These are phyloP conservation scores for Strobilomyces dryophilus DNA, from an alignment of 768 basidiomycete species.

Conservation along the genomic window DNA sequence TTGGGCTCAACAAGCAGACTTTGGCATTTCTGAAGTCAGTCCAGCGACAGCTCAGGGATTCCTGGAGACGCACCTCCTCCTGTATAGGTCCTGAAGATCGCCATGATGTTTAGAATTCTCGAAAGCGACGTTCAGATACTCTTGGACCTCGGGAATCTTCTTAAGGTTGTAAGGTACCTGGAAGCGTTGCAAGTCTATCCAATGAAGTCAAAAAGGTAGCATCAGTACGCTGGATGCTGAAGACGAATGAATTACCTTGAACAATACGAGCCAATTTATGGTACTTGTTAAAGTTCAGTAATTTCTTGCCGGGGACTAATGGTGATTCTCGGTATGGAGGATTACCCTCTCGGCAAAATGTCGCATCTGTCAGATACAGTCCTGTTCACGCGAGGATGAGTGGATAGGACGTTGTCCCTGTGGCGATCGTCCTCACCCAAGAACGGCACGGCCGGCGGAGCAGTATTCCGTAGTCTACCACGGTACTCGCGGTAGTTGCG, in stretches of 20 bases:
- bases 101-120: conserved; percentile 72
- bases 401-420: not conserved
- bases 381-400: conserved; percentile 40
- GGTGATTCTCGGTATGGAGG: conserved; percentile 81
- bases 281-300: conserved; percentile 97
- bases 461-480: conserved; percentile 77
- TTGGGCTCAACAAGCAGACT: conserved; percentile 83
- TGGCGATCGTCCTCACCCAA: conserved; percentile 51
- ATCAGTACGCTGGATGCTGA: not conserved
- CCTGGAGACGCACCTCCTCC: conserved; percentile 59
- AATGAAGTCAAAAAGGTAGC: conserved; percentile 3
- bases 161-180: conserved; percentile 84
- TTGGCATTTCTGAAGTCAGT: not conserved
- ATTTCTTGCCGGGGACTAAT: conserved; percentile 63
- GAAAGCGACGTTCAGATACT: conserved; percentile 69
- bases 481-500: conserved; percentile 93
- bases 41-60: not conserved
- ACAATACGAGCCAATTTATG: conserved; percentile 85
- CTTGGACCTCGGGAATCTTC: conserved; percentile 85
- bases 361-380: conserved; percentile 86
- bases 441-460: conserved; percentile 92
- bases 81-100: conserved; percentile 82
- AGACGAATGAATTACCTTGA: conserved; percentile 48
- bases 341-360: conserved; percentile 95
- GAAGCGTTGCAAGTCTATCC: conserved; percentile 85